phyloP scores from a whole-genome alignment of 345 rosid species.

The Anastatica hierochuntica region DNA sequence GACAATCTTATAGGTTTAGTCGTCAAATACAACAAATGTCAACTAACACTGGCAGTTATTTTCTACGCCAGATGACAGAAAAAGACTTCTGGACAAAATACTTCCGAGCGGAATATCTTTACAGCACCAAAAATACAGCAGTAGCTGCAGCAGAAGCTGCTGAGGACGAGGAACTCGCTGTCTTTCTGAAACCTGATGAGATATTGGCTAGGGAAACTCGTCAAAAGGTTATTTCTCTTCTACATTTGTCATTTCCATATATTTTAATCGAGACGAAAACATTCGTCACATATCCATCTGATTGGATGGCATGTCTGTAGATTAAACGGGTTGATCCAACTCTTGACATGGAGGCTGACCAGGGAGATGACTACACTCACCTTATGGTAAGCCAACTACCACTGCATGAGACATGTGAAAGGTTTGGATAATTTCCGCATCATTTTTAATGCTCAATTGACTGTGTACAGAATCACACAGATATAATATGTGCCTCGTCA shows the following conservation, averaged over 20 bases:
- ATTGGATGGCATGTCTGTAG: conserved; percentile 34
- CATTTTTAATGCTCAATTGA: no score
- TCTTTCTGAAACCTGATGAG: conserved; percentile 81
- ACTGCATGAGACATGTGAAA: not conserved
- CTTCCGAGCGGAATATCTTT: conserved; percentile 89
- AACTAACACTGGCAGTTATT: conserved; percentile 6
- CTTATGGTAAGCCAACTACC: conserved; percentile 45
- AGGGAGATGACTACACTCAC: conserved; percentile 92
- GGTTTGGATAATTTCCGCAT: no score
- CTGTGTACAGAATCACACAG: no score
- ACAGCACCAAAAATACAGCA: conserved; percentile 53
- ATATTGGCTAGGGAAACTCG: conserved; percentile 74
- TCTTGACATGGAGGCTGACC: conserved; percentile 88
- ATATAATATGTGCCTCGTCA: no score
- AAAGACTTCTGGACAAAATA: conserved; percentile 93
- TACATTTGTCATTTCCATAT: not conserved
- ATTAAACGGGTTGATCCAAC: conserved; percentile 91
- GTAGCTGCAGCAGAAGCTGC: conserved; percentile 96
- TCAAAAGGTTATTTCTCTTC: conserved; percentile 46
- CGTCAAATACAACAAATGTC: not conserved
- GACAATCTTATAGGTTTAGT: conserved; percentile 3
- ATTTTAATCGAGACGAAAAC: not conserved
- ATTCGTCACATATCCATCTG: not conserved
- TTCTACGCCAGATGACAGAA: conserved; percentile 63
- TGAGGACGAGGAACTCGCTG: conserved; percentile 93